Percentiles rank a stretch among this genome's conserved stretches.
Evolutionary conservation across 2,329 filamentous ascomycete genomes (phyloP).

Genomic region (Pseudopyrenochaeta lycopersici): DNA sequence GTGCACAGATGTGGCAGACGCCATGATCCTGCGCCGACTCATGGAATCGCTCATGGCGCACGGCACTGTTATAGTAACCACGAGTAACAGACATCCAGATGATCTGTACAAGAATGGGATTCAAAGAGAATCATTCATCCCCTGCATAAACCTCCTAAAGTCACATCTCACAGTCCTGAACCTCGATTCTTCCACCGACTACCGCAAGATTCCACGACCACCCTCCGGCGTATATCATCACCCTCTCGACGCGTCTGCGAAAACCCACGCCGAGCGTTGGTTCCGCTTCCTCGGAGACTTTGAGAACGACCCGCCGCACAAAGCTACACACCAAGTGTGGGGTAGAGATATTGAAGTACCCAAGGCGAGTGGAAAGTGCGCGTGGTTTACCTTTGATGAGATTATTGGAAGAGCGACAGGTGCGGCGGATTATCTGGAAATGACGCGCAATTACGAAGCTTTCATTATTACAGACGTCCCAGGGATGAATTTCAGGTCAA

Average conservation of each 20-base stretch:
- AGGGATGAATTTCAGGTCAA: constrained; percentile 85
- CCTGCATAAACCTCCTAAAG: constrained; percentile 92
- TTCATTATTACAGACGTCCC: constrained; percentile 93
- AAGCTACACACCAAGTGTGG: constrained; percentile 86
- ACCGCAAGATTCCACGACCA: constrained; percentile 94
- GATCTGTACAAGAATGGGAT: constrained; percentile 99
- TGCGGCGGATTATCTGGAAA: constrained; percentile 93
- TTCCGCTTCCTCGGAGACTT: constrained; percentile 92
- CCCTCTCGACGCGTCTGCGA: constrained; percentile 79
- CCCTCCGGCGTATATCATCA: constrained; percentile 94
- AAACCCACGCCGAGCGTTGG: constrained; percentile 90
- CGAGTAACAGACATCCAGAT: constrained; percentile 94
- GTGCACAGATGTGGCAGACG: constrained; percentile 96
- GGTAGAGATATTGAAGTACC: constrained; percentile 90
- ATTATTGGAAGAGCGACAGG: constrained; percentile 88
- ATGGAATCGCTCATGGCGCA: constrained; percentile 94
- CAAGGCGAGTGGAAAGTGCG: constrained; percentile 83
- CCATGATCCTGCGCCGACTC: constrained; percentile 93
- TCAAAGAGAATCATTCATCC: constrained; percentile 92
- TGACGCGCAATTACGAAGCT: constrained; percentile 87
- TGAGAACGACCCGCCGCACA: constrained; percentile 76
- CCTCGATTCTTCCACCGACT: constrained; percentile 93
- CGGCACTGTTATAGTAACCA: constrained; percentile 95
- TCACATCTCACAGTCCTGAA: constrained; percentile 86
- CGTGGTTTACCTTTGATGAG: constrained; percentile 92